Base-by-base conservation (phyloP, 768 basidiomycete genomes). In the Clitopilus passeckerianus region DNA sequence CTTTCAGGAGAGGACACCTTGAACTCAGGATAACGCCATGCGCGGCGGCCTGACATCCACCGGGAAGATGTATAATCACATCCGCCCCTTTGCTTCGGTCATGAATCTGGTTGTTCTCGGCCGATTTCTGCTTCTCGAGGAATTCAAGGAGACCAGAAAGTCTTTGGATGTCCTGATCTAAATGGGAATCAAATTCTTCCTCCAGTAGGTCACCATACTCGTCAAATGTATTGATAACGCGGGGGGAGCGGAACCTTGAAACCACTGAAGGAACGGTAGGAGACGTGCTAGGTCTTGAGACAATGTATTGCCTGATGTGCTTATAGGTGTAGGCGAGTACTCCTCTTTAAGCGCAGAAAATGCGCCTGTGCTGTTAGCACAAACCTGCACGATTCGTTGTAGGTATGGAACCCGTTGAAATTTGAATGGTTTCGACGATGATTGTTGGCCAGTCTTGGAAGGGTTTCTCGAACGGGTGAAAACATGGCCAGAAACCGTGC, bases 401-500 rank as follows among this genome's bases (percentile, higher is more conserved):
- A 97, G 75, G 64, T 85, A 85, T 0, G 90, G 86, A 0, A 97
- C 75, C 12, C 89, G 85, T 60, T 87, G 84, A 69, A 94, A 96
- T 73, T 89, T 94, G 77, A 83, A 82, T 1, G 82, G 68, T 68
- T 88, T 89, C 23, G 65, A 70, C 15, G 64, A 60, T 7, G 64
- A 52, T 22, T 65, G 65, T 33, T 71, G 67, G 9, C 69, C 68
- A 61, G 60, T 64, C 60, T 72, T 75, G 6, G 70, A 61, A 3
- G 46, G 46, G 59, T 75, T 84, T 24, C 93, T 83, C 18, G 86
- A 80, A 22, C 95, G 89, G 22, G 95, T 80, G 67, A 90, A 98
- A 33, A 96, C 95, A 65, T 98, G 95, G 0, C 96, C 96, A 4
- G 96, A 95, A 62, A 90, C 86, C 1, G 96, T 98, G 73, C 93